A percentile compares a stretch with the other conserved stretches of the same genome.
Conservation (phyloP, 768 basidiomycete genomes). For the Artomyces pyxidatus region DNA sequence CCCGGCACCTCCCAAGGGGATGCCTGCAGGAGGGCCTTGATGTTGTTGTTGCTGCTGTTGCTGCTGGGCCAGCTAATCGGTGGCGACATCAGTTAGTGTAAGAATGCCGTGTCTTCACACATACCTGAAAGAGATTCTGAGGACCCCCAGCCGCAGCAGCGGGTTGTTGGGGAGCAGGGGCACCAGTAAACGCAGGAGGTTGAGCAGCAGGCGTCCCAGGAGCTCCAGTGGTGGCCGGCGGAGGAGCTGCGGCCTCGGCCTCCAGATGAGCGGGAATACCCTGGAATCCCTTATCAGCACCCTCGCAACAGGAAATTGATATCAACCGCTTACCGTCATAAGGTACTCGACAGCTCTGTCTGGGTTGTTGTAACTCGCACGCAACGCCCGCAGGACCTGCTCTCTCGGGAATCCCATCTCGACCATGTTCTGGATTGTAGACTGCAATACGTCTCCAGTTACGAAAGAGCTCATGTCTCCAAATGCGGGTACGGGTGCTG, state of each 20-base stretch:
- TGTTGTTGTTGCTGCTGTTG: slow-evolving; percentile 48
- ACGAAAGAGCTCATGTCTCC: slow-evolving; percentile 57
- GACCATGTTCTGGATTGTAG: slow-evolving; percentile 72
- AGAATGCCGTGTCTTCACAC: no score
- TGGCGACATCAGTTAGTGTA: no score
- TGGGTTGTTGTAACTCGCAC: slow-evolving; percentile 95
- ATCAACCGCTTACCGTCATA: slow-evolving; percentile 58
- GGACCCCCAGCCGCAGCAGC: slow-evolving; percentile 36
- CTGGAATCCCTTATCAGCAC: slow-evolving; percentile 28
- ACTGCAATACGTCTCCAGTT: slow-evolving; percentile 67
- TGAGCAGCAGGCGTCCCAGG: slow-evolving; percentile 28
- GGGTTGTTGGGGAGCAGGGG: slow-evolving; percentile 28
- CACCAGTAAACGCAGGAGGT: slow-evolving; percentile 28
- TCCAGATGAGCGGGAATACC: slow-evolving; percentile 73
- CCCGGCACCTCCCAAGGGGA: slow-evolving; percentile 23
- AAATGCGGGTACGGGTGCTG: slow-evolving; percentile 27
- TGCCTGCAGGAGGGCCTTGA: slow-evolving; percentile 24
- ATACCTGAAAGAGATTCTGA: slow-evolving; percentile 84
- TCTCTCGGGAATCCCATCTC: slow-evolving; percentile 94
- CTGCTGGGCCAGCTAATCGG: slow-evolving; percentile 59
- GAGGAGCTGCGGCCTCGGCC: slow-evolving; percentile 30
- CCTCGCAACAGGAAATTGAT: slow-evolving; percentile 6
- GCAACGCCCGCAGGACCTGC: slow-evolving; percentile 74
- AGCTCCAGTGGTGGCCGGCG: slow-evolving; percentile 23
- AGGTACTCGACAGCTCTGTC: slow-evolving; percentile 98